phyloP scores from a whole-genome alignment of 352 stramenopile species.

The Phytophthora cactorum region DNA sequence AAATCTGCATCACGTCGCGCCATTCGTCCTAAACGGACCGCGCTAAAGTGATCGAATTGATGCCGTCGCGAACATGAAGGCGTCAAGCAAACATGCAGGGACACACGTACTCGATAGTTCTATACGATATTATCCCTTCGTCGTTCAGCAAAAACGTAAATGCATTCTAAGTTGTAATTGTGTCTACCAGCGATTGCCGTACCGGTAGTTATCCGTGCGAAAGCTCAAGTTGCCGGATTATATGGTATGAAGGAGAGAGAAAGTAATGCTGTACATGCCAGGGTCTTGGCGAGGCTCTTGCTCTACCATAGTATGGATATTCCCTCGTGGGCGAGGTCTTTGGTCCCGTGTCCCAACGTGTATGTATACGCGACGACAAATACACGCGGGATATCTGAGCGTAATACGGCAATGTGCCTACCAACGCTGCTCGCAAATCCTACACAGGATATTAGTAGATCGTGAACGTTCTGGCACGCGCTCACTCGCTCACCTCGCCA shows the following conservation, averaged over 20 bases:
- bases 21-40: conserved; percentile 2
- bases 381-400: not conserved
- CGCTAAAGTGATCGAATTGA: not conserved
- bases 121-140: not conserved
- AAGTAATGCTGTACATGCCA: no score
- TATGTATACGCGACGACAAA: conserved; percentile 5
- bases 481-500: not conserved
- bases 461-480: not conserved
- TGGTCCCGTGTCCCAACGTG: not conserved
- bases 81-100: no score
- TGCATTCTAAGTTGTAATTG: no score
- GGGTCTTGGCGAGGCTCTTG: no score
- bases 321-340: no score
- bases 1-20: not conserved
- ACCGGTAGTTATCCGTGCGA: no score
- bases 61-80: no score
- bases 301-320: no score
- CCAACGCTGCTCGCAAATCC: conserved; percentile 1
- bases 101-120: not conserved
- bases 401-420: not conserved
- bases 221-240: no score
- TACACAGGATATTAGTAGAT: not conserved
- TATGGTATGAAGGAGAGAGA: no score
- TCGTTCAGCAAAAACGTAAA: not conserved
- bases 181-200: no score